Percentiles rank a stretch among this genome's conserved stretches.
phyloP scores from a whole-genome alignment of 805 yeast genomes.

The Candida awuae region DNA sequence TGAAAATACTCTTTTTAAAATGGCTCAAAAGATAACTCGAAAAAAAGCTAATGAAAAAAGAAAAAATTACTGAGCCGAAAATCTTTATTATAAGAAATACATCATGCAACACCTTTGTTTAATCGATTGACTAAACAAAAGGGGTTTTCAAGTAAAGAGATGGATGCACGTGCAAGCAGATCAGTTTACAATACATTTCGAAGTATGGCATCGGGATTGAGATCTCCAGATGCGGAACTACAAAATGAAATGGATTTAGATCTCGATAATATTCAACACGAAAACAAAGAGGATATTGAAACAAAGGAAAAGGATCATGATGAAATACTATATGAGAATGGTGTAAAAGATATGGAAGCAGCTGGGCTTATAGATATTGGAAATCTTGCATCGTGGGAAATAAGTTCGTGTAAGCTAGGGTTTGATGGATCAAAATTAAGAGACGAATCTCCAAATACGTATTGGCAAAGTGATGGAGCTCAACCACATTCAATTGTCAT shows the following conservation, averaged over 20 bases:
- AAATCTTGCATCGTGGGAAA: slow-evolving; percentile 74
- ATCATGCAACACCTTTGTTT: too few relatives aligned
- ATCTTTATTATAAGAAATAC: too few relatives aligned
- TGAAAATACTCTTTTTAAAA: too few relatives aligned
- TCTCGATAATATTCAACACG: too few relatives aligned
- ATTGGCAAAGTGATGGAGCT: slow-evolving; percentile 93
- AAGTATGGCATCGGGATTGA: neutral
- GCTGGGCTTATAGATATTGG: slow-evolving; percentile 68
- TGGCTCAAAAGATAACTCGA: too few relatives aligned
- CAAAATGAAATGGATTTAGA: neutral
- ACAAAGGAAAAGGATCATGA: slow-evolving; percentile 9
- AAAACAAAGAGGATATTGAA: neutral
- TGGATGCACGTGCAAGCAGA: neutral
- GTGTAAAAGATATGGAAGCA: slow-evolving; percentile 48
- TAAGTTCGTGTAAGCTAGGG: slow-evolving; percentile 68
- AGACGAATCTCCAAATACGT: slow-evolving; percentile 62
- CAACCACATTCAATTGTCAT: slow-evolving; percentile 80
- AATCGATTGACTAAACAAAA: too few relatives aligned
- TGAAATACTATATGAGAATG: slow-evolving; percentile 23
- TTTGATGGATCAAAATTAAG: slow-evolving; percentile 65
- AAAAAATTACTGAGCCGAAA: too few relatives aligned
- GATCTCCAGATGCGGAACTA: neutral
- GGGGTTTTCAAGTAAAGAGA: too few relatives aligned
- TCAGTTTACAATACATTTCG: neutral
- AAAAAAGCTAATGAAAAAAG: too few relatives aligned